Conservation (phyloP, 495 filamentous ascomycete genomes). For the Daldinia grandis region DNA sequence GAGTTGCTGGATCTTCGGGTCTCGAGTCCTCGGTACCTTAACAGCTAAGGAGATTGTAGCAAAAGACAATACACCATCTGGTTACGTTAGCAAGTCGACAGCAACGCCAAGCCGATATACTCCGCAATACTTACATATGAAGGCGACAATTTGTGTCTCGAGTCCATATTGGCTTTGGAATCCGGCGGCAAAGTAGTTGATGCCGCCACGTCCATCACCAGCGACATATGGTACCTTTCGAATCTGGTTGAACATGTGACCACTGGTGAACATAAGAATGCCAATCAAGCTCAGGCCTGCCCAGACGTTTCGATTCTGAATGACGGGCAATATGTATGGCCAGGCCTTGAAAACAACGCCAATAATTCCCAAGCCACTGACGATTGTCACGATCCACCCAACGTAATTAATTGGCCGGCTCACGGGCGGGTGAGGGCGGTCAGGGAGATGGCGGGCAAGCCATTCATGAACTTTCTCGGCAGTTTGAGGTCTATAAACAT, state of each 20-base stretch:
- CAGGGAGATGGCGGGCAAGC: conserved; percentile 79
- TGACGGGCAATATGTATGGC: conserved; percentile 82
- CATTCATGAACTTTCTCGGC: conserved; percentile 83
- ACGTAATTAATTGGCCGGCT: conserved; percentile 88
- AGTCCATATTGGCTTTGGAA: conserved; percentile 96
- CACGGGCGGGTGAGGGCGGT: conserved; percentile 76
- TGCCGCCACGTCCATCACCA: conserved; percentile 82
- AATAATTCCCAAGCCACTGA: conserved; percentile 69
- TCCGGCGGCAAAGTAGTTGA: conserved; percentile 90
- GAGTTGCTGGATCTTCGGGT: conserved; percentile 79
- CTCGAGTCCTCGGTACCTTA: conserved; percentile 87
- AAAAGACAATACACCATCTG: conserved; percentile 93
- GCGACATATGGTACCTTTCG: conserved; percentile 94
- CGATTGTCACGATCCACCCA: conserved; percentile 72
- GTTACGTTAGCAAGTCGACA: conserved; percentile 36
- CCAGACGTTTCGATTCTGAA: conserved; percentile 94
- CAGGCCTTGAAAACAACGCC: conserved; percentile 78
- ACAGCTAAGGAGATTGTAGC: conserved; percentile 87
- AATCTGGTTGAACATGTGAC: conserved; percentile 99
- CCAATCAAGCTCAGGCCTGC: conserved; percentile 87
- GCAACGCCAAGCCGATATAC: neutral
- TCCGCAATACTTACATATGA: conserved; percentile 78
- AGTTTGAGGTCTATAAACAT: conserved; percentile 66
- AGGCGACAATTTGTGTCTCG: conserved; percentile 95
- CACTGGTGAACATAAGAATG: conserved; percentile 93